Evolutionary conservation across 306 rosid genomes (phyloP).

Genomic region (Gleditsia sinensis): DNA sequence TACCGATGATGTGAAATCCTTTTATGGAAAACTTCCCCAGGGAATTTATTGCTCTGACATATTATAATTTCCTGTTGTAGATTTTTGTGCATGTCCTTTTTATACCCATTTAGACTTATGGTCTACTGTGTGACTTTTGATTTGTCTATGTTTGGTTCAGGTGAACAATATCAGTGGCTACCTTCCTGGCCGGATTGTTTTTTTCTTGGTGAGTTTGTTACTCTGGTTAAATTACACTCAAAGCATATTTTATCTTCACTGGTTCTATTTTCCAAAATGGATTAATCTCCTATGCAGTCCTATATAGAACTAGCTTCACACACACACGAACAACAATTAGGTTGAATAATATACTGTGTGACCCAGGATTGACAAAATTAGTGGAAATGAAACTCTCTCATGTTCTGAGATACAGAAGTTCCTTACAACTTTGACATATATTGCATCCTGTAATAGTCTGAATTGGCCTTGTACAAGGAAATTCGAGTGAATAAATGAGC

Average conservation of each 20-base stretch:
- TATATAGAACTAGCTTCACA: neutral
- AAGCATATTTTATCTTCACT: neutral
- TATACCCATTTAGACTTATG: neutral
- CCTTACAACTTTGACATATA: conserved; percentile 7
- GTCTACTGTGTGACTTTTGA: conserved; percentile 26
- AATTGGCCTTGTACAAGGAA: neutral
- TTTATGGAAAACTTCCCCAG: neutral
- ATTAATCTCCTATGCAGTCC: neutral
- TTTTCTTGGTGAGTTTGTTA: conserved; percentile 80
- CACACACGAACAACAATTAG: neutral
- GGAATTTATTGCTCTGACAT: neutral
- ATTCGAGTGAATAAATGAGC: neutral
- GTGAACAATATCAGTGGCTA: conserved; percentile 98
- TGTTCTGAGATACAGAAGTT: neutral
- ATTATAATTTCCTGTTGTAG: conserved; percentile 14
- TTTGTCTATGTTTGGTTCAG: conserved; percentile 54
- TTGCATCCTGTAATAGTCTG: neutral
- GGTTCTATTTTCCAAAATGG: neutral
- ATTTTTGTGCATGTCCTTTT: conserved; percentile 11
- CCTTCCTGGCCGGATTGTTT: conserved; percentile 98
- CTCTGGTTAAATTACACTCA: conserved; percentile 15
- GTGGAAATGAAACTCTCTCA: neutral
- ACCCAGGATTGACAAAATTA: neutral
- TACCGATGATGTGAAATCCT: neutral
- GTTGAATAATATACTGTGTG: neutral